These are phyloP conservation scores for Cicer bijugum DNA, from an alignment of 306 rosid genomes.

Conservation along the genomic window DNA sequence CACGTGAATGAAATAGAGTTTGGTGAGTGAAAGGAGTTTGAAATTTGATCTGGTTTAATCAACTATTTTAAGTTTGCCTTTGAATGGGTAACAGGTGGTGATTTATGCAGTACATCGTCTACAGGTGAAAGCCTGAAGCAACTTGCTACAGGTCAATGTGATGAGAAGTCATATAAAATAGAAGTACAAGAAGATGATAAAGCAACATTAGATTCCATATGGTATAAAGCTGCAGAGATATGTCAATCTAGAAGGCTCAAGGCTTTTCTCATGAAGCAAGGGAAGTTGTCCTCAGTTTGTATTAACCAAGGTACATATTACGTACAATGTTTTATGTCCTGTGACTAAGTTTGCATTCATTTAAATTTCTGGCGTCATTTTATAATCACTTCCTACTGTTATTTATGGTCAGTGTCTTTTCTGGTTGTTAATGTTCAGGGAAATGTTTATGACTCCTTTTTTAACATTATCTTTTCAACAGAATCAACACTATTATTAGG, in stretches of 20 bases:
- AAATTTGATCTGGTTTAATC: conserved; percentile 3
- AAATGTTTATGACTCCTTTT: conserved; percentile 8
- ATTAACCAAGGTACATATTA: conserved; percentile 62
- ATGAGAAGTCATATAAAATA: conserved; percentile 49
- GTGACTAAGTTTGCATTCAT: not conserved
- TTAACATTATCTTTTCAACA: not conserved
- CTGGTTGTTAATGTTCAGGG: not conserved
- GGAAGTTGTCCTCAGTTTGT: conserved; percentile 70
- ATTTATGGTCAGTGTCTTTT: conserved; percentile 25
- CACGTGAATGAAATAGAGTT: not conserved
- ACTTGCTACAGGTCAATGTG: conserved; percentile 49
- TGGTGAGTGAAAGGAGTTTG: not conserved
- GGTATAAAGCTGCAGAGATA: conserved; percentile 72
- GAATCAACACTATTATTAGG: not conserved
- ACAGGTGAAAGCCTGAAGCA: conserved; percentile 59
- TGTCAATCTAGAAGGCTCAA: conserved; percentile 67
- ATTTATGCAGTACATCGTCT: conserved; percentile 50
- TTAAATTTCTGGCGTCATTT: not conserved
- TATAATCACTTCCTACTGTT: conserved; percentile 18
- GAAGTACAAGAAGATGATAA: conserved; percentile 57
- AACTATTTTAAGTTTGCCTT: conserved; percentile 39
- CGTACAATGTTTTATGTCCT: not conserved
- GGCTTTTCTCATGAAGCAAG: conserved; percentile 72
- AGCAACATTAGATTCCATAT: conserved; percentile 68
- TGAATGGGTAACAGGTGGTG: conserved; percentile 53